These are phyloP conservation scores for Pezicula rhizophila DNA, from an alignment of 2,329 filamentous ascomycete species.

Conservation along the genomic window DNA sequence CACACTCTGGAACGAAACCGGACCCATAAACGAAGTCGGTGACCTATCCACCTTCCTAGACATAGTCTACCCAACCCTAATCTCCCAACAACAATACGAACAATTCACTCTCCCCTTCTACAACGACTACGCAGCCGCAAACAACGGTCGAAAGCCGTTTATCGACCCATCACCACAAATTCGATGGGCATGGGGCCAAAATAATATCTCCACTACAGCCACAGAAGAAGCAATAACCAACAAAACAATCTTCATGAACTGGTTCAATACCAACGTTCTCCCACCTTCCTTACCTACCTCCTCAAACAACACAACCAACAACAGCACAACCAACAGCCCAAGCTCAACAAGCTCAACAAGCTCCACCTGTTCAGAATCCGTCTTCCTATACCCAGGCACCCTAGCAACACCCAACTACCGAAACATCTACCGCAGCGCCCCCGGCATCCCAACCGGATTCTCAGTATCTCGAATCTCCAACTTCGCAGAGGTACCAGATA, in stretches of 20 bases:
- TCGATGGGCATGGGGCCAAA: slow-evolving; percentile 41
- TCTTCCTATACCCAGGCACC: slow-evolving; percentile 42
- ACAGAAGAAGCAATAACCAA: slow-evolving; percentile 39
- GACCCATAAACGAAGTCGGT: slow-evolving; percentile 23
- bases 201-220: slow-evolving; percentile 28
- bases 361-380: slow-evolving; percentile 40
- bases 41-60: slow-evolving; percentile 33
- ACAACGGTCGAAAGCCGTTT: slow-evolving; percentile 40
- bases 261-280: slow-evolving; percentile 41
- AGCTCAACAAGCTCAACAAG: too few species aligned
- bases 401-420: slow-evolving; percentile 35
- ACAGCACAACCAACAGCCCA: too few species aligned
- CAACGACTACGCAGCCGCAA: slow-evolving; percentile 38
- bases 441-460: slow-evolving; percentile 42
- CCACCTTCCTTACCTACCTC: slow-evolving; percentile 22
- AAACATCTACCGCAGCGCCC: slow-evolving; percentile 36
- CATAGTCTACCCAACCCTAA: slow-evolving; percentile 39
- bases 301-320: too few species aligned
- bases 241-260: slow-evolving; percentile 42
- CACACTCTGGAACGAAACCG: slow-evolving; percentile 12
- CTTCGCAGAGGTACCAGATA: slow-evolving; percentile 40
- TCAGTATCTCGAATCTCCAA: slow-evolving; percentile 34
- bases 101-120: slow-evolving; percentile 43
- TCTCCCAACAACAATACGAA: slow-evolving; percentile 39
- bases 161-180: slow-evolving; percentile 42